These are phyloP conservation scores for Elsinoe arachidis DNA, from an alignment of 2,329 filamentous ascomycete species.

Conservation along the genomic window DNA sequence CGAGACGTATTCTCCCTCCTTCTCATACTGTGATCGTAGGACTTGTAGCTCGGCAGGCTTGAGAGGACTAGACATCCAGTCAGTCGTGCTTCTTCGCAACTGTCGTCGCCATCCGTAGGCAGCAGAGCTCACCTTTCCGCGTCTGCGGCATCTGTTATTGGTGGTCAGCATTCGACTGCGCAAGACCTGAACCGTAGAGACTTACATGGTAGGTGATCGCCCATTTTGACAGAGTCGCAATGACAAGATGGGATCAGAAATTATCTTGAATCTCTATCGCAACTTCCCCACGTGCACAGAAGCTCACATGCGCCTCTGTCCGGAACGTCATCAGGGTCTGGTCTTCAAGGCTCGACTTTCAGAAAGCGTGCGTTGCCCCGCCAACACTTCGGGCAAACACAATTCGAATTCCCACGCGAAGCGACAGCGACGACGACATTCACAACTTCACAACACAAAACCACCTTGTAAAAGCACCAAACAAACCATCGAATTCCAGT, in stretches of 20 bases:
- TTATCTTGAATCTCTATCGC: not conserved
- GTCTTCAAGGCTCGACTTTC: not conserved
- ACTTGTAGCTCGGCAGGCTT: constrained; percentile 89
- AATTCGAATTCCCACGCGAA: not conserved
- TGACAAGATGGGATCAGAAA: not conserved
- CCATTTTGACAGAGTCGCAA: constrained; percentile 25
- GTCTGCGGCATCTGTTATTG: constrained; percentile 76
- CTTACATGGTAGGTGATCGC: constrained; percentile 44
- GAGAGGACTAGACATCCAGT: constrained; percentile 54
- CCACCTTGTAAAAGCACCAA: not conserved
- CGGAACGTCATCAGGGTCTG: constrained; percentile 8
- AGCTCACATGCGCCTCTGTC: constrained; percentile 4
- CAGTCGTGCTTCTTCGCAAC: not conserved
- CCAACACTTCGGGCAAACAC: not conserved
- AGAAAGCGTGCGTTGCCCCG: not conserved
- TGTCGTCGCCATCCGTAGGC: not conserved
- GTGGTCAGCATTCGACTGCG: constrained; percentile 20
- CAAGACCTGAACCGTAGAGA: constrained; percentile 12
- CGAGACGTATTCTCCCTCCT: constrained; percentile 93
- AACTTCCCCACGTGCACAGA: constrained; percentile 8
- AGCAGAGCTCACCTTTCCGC: constrained; percentile 67
- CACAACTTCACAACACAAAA: not conserved
- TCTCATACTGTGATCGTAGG: constrained; percentile 87
- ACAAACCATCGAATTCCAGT: not conserved
- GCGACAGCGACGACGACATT: constrained; percentile 1